These are phyloP conservation scores for Beauveria scarabaeidicola DNA, from an alignment of 2,329 filamentous ascomycete species.

Conservation along the genomic window DNA sequence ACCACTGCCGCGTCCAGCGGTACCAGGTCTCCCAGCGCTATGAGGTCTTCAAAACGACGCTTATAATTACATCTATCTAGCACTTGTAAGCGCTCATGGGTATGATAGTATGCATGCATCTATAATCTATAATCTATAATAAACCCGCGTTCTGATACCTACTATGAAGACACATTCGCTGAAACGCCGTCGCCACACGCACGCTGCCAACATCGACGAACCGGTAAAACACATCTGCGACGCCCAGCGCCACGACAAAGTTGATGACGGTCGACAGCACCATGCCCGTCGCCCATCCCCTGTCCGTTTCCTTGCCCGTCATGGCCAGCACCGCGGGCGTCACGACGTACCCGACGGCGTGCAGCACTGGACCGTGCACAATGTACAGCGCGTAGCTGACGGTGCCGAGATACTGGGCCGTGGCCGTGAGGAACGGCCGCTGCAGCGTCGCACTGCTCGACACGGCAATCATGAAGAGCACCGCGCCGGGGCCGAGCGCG, in stretches of 20 bases:
- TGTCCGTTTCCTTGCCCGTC: not conserved
- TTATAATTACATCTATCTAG: not conserved
- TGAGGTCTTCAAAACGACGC: not conserved
- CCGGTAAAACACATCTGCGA: slow-evolving; percentile 8
- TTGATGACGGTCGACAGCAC: not conserved
- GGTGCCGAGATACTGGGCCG: slow-evolving; percentile 9
- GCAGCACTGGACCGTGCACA: slow-evolving; percentile 10
- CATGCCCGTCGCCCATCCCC: not conserved
- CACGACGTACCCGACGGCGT: slow-evolving; percentile 4
- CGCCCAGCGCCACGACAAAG: not conserved
- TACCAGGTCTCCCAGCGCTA: not conserved
- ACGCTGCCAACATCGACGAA: slow-evolving; percentile 6
- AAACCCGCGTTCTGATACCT: not conserved
- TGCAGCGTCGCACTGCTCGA: slow-evolving; percentile 1
- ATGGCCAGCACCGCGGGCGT: not conserved
- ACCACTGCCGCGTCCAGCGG: not conserved
- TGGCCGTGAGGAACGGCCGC: slow-evolving; percentile 4
- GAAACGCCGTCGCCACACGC: slow-evolving; percentile 1
- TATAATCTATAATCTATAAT: not conserved
- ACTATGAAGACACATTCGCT: not conserved
- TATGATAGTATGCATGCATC: not conserved
- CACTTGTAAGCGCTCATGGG: not conserved
- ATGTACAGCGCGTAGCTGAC: slow-evolving; percentile 11
- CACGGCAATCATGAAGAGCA: slow-evolving; percentile 3
- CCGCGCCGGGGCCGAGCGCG: slow-evolving; percentile 1